These are phyloP conservation scores for Cetradonia linearis DNA, from an alignment of 495 filamentous ascomycete genomes.

Conservation along the genomic window DNA sequence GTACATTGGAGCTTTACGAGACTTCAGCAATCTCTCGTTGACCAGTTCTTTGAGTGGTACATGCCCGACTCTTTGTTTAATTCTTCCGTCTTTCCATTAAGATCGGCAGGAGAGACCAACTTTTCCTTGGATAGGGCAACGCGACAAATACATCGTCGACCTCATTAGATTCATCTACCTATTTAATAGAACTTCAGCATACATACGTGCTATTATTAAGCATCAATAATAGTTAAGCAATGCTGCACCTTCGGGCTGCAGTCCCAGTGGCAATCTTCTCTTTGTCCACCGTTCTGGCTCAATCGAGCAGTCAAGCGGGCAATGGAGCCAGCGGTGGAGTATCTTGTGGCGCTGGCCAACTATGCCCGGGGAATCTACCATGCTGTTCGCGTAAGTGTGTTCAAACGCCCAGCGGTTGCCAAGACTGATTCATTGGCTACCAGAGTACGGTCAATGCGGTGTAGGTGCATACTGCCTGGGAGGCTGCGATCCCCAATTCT, in stretches of 20 bases:
- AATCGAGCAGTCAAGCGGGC: constrained; percentile 21
- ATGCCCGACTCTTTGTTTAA: constrained; percentile 5
- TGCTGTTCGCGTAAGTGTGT: constrained; percentile 73
- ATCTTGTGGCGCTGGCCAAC: constrained; percentile 46
- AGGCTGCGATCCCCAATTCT: constrained; percentile 81
- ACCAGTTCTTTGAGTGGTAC: constrained; percentile 1
- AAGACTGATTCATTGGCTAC: constrained; percentile 10
- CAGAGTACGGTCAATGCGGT: constrained; percentile 91
- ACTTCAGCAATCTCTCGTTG: constrained; percentile 6
- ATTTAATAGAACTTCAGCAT: background rate
- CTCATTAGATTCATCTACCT: background rate
- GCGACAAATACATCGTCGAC: background rate
- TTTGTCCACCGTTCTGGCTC: constrained; percentile 28
- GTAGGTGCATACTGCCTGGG: constrained; percentile 92
- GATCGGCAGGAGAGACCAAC: constrained; percentile 17
- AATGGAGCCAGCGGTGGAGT: constrained; percentile 27
- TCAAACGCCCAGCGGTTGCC: background rate
- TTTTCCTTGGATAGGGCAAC: background rate
- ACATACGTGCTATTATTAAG: background rate
- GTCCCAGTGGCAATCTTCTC: constrained; percentile 30
- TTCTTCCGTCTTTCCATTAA: constrained; percentile 12
- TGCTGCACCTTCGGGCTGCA: constrained; percentile 19
- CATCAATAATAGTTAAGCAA: constrained; percentile 12
- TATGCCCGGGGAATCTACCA: constrained; percentile 65
- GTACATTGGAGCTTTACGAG: background rate